phyloP scores from a whole-genome alignment of 2,329 filamentous ascomycete genomes.

The Stachybotrys echinatus region DNA sequence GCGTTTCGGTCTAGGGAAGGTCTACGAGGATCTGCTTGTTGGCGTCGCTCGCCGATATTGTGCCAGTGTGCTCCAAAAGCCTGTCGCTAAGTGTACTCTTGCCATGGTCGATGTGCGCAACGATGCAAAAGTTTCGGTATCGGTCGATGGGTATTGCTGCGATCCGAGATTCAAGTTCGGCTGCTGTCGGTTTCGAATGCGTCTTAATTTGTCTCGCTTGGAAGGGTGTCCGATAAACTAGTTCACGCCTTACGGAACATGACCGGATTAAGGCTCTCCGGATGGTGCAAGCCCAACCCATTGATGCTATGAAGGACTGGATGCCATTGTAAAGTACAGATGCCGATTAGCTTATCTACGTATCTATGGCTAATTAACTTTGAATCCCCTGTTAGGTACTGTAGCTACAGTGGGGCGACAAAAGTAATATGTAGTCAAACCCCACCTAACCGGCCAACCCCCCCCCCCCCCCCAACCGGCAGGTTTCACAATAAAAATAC shows the following conservation, averaged over 20 bases:
- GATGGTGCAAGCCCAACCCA: slow-evolving; percentile 30
- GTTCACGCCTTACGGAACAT: slow-evolving; percentile 23
- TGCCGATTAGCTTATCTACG: too few relatives aligned
- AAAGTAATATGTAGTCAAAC: too few relatives aligned
- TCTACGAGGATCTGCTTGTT: slow-evolving; percentile 83
- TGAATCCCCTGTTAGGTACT: too few relatives aligned
- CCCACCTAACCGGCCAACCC: too few relatives aligned
- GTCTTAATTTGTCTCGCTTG: slow-evolving; percentile 1
- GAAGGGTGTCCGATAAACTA: slow-evolving; percentile 8
- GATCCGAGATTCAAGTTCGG: slow-evolving; percentile 47
- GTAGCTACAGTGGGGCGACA: too few relatives aligned
- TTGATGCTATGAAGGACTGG: slow-evolving; percentile 15
- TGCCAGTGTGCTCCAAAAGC: slow-evolving; percentile 88
- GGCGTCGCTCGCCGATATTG: slow-evolving; percentile 70
- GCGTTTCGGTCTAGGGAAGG: too few relatives aligned
- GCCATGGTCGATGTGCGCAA: slow-evolving; percentile 97
- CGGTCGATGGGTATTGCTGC: slow-evolving; percentile 71
- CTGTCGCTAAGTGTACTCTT: slow-evolving; percentile 95
- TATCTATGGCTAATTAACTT: too few relatives aligned
- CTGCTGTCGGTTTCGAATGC: slow-evolving; percentile 21
- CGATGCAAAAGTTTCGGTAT: slow-evolving; percentile 95
- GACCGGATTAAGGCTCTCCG: slow-evolving; percentile 31
- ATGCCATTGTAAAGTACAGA: neutral
- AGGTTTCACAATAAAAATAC: too few relatives aligned
- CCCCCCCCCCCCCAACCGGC: too few relatives aligned